Base-by-base conservation (phyloP, 495 filamentous ascomycete genomes). In the Xylaria intraflava region DNA sequence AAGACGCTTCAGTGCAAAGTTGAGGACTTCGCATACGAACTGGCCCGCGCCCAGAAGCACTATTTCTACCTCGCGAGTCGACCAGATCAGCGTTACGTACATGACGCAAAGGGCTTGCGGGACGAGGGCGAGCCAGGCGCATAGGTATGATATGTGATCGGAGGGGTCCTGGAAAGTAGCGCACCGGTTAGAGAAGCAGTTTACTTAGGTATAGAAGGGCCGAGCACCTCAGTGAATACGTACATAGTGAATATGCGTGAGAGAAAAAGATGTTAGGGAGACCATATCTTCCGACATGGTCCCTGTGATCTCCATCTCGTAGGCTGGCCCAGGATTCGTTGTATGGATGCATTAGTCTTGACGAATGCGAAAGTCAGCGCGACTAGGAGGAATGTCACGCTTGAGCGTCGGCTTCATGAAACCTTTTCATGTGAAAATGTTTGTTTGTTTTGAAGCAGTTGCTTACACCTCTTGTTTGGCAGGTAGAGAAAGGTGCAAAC, bases 201-300 rank as follows among this genome's bases (percentile, higher is more conserved):
- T 14, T 29, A 16, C 12, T 33, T 11, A 7, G 1, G 0, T 24
- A 17, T 38, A 19, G 17, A 45, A 27, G 23, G 11, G 19, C 23
- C 31, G 8, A 20, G 20, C 5, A 23, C 17, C 14, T 14, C 9
- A 38, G 29, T 30, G 3, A 11, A 46, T n/a, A 62, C 79, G 56
- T 71, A 95, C 91, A 75, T 98, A 98, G 75, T 94, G 88, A 51
- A 98, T 90, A 70, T 97, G 92, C 11, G 94, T 97, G 45, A 96
- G 73, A 48, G 89, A 95, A 46, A 96, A 78, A 16, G 93, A 97
- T 26, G 92, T 89, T 23, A 97, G 73, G 2, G 88, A 83, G 22
- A 80, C 65, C 6, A 68, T 72, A 57, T 89, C 80, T 44, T 79
- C 79, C 39, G 69, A 60, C 83, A 88, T 86, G 50, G 35, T 50